Percentiles rank a stretch among this genome's conserved stretches.
phyloP scores from a whole-genome alignment of 2,329 filamentous ascomycete species.

The Fusarium odoratissimum region DNA sequence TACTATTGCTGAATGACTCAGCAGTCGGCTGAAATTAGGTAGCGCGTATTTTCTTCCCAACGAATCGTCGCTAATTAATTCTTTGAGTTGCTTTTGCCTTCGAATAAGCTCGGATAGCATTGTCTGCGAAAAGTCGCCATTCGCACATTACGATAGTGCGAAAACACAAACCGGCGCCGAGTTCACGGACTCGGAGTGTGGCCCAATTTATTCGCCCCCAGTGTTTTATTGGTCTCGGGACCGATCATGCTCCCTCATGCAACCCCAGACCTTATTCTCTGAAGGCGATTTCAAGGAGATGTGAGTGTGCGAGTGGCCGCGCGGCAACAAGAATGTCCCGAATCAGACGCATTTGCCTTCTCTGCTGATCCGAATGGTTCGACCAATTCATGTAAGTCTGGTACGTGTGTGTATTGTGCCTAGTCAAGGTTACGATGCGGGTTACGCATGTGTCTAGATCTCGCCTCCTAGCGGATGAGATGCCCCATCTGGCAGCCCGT shows the following conservation, averaged over 20 bases:
- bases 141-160: conserved; percentile 16
- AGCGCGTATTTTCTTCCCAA: background rate
- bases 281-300: conserved; percentile 5
- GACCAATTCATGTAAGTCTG: conserved; percentile 24
- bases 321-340: conserved; percentile 34
- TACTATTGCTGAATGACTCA: conserved; percentile 31
- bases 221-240: conserved; percentile 35
- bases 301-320: conserved; percentile 32
- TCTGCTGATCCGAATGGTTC: conserved; percentile 38
- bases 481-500: conserved; percentile 26
- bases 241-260: conserved; percentile 24
- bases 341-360: conserved; percentile 13
- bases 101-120: conserved; percentile 4
- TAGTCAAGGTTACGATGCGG: conserved; percentile 30
- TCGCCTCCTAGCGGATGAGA: conserved; percentile 33
- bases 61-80: background rate
- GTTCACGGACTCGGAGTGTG: background rate
- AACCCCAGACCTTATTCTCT: conserved; percentile 6
- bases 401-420: conserved; percentile 38
- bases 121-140: background rate
- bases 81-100: conserved; percentile 9
- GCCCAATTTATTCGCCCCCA: conserved; percentile 21
- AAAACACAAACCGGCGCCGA: conserved; percentile 17
- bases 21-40: background rate
- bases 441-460: conserved; percentile 37